A percentile compares a stretch with the other conserved stretches of the same genome.
phyloP scores from a whole-genome alignment of 305 asterid genomes.

The Fraxinus baroniana region DNA sequence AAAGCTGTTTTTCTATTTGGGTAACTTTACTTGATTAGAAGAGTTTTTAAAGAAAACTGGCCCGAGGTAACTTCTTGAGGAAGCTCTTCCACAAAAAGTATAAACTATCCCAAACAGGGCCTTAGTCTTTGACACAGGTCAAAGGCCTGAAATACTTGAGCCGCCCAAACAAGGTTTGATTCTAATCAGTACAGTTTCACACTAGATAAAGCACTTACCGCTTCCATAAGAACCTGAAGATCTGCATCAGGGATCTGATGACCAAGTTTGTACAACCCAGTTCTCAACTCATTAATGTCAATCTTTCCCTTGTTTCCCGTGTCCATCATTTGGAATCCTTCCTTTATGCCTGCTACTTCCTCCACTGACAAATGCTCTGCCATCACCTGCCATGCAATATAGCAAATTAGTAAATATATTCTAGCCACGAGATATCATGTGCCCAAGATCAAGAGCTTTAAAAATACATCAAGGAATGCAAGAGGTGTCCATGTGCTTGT shows the following conservation, averaged over 20 bases:
- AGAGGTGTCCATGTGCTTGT: not conserved
- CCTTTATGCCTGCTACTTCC: constrained; percentile 61
- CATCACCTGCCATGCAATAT: constrained; percentile 42
- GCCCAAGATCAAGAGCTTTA: not conserved
- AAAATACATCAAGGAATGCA: not conserved
- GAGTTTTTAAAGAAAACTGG: not conserved
- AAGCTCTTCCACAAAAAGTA: not conserved
- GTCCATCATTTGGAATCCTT: constrained; percentile 60
- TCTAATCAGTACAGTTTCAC: not conserved
- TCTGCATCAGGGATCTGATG: constrained; percentile 60
- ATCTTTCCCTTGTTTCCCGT: constrained; percentile 51
- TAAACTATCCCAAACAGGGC: not conserved
- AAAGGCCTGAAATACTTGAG: not conserved
- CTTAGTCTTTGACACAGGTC: not conserved
- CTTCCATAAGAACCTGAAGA: constrained; percentile 63
- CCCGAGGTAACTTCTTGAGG: not conserved
- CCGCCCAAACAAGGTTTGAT: not conserved
- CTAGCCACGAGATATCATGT: not conserved
- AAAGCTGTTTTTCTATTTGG: not conserved
- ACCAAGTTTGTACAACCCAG: constrained; percentile 59
- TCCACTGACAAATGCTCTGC: constrained; percentile 67
- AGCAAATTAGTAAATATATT: constrained; percentile 14
- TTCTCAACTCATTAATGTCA: constrained; percentile 51
- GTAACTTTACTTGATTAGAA: not conserved
- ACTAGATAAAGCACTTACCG: constrained; percentile 38